A percentile compares a stretch with the other conserved stretches of the same genome.
phyloP scores from a whole-genome alignment of 352 stramenopile genomes.

The Saprolegnia diclina region DNA sequence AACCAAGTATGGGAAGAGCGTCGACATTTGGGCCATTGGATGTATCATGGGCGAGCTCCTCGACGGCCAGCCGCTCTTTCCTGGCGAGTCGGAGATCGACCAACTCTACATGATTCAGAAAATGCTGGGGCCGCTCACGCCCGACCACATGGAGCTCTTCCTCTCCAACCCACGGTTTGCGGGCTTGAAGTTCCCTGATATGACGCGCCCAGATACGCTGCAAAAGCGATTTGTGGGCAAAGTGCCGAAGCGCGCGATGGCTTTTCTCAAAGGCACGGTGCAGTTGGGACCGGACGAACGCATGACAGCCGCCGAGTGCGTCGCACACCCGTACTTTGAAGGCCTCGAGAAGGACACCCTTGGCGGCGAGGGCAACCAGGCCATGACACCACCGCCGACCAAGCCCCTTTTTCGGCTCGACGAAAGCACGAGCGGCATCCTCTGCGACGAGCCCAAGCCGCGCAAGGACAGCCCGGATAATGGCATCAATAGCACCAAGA shows the following conservation, averaged over 20 bases:
- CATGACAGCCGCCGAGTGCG: constrained; percentile 62
- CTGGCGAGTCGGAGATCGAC: constrained; percentile 50
- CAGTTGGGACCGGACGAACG: constrained; percentile 71
- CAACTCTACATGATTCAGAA: constrained; percentile 39
- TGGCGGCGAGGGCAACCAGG: constrained; percentile 17
- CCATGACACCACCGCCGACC: constrained; percentile 7
- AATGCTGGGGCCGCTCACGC: constrained; percentile 64
- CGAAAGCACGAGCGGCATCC: neutral
- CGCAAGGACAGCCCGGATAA: constrained; percentile 18
- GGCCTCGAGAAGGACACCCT: constrained; percentile 35
- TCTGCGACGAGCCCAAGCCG: neutral
- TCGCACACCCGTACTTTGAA: constrained; percentile 88
- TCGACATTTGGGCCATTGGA: constrained; percentile 70
- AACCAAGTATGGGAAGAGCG: constrained; percentile 43
- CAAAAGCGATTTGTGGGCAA: constrained; percentile 87
- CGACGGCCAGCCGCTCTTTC: constrained; percentile 86
- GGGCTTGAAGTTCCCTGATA: constrained; percentile 90
- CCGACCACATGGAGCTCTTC: constrained; percentile 89
- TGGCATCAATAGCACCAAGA: constrained; percentile 12
- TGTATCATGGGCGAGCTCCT: constrained; percentile 79
- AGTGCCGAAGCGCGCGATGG: constrained; percentile 74
- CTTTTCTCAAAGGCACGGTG: constrained; percentile 75
- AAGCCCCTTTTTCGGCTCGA: neutral
- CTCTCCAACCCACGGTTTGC: constrained; percentile 87
- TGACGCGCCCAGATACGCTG: constrained; percentile 88